These are phyloP conservation scores for Tricholoma terreum DNA, from an alignment of 768 basidiomycete species.

Conservation along the genomic window DNA sequence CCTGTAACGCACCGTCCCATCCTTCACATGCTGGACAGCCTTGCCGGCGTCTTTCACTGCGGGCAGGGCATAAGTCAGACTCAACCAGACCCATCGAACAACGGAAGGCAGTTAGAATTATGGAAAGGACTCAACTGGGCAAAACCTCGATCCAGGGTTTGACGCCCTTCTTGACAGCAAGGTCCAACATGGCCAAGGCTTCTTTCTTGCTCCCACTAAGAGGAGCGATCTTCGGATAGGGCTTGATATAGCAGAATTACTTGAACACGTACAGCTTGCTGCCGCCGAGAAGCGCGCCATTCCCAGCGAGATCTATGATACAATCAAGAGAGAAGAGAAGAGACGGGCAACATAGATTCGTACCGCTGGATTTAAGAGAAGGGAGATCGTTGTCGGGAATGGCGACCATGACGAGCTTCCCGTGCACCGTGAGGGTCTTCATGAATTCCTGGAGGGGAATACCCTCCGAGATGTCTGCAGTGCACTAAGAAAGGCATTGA, in stretches of 20 bases:
- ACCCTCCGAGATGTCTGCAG: constrained; percentile 26
- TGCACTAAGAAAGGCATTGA: constrained; percentile 17
- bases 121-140: constrained; percentile 28
- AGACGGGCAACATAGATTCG: constrained; percentile 20
- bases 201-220: constrained; percentile 58
- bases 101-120: not conserved
- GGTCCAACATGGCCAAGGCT: constrained; percentile 54
- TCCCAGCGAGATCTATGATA: constrained; percentile 19
- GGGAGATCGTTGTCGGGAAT: constrained; percentile 49
- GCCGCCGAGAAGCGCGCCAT: constrained; percentile 27
- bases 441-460: constrained; percentile 32
- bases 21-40: constrained; percentile 47
- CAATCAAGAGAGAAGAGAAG: constrained; percentile 9
- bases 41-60: constrained; percentile 43
- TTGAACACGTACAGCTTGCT: constrained; percentile 24
- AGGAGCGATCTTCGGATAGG: constrained; percentile 23
- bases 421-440: constrained; percentile 48
- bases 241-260: too few relatives aligned
- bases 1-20: constrained; percentile 51
- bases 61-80: not conserved
- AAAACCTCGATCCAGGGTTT: constrained; percentile 45
- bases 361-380: constrained; percentile 28
- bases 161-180: constrained; percentile 53
- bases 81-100: too few relatives aligned
- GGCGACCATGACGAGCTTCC: constrained; percentile 56